Percentiles rank a stretch among this genome's conserved stretches.
Evolutionary conservation across 148 eudicot species (phyloP).

Genomic region (Beta vulgaris): DNA sequence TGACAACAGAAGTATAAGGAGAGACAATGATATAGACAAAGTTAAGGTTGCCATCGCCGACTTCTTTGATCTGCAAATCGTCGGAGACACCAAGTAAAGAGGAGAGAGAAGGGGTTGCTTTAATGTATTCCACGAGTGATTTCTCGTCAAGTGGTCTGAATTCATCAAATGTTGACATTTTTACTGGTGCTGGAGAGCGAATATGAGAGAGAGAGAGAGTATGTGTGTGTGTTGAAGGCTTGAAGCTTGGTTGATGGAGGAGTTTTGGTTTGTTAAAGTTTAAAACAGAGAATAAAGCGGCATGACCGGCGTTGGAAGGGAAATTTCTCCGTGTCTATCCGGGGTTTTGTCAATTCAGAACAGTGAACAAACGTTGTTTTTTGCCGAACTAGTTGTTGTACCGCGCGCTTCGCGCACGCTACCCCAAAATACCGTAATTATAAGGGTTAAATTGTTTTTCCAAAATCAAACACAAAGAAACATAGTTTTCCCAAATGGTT

Average conservation of each 20-base stretch:
- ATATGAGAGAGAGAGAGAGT: background rate
- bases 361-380: no score
- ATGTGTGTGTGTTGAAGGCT: no score
- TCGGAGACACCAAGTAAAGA: slow-evolving; percentile 48
- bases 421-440: no score
- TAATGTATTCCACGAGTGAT: slow-evolving; percentile 65
- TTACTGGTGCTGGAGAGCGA: background rate
- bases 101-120: slow-evolving; percentile 61
- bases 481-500: no score
- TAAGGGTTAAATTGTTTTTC: no score
- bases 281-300: background rate
- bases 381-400: no score
- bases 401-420: no score
- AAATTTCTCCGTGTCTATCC: no score
- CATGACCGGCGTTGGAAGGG: slow-evolving; percentile 1
- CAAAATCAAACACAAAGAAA: no score
- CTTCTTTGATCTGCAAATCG: slow-evolving; percentile 62
- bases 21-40: slow-evolving; percentile 68
- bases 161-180: slow-evolving; percentile 35
- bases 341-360: no score
- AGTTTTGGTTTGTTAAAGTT: background rate
- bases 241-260: background rate
- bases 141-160: slow-evolving; percentile 71
- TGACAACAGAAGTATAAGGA: slow-evolving; percentile 55
- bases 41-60: slow-evolving; percentile 97